Percentiles rank a stretch among this genome's conserved stretches.
These are phyloP conservation scores for Aspergillus novofumigatus DNA, from an alignment of 2,329 filamentous ascomycete genomes.

Conservation along the genomic window DNA sequence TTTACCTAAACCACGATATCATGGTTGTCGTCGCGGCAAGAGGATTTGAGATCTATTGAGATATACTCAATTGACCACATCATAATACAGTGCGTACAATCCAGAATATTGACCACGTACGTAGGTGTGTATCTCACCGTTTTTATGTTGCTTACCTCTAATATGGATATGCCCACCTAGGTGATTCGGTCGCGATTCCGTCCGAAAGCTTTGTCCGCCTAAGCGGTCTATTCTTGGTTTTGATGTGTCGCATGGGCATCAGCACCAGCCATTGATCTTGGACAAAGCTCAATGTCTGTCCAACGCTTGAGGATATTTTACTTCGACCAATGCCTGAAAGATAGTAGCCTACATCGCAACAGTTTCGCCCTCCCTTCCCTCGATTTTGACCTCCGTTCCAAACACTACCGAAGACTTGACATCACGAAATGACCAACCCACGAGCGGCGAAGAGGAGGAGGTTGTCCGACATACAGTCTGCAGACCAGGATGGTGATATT, in stretches of 20 bases:
- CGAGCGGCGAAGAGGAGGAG: constrained; percentile 35
- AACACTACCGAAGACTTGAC: not conserved
- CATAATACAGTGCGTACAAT: not conserved
- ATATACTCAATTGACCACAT: not conserved
- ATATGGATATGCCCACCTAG: not conserved
- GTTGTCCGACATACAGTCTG: constrained; percentile 23
- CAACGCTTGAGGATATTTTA: not conserved
- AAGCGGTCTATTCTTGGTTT: not conserved
- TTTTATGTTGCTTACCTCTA: not conserved
- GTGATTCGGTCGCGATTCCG: not conserved
- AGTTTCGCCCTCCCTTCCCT: not conserved
- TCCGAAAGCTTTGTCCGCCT: not conserved
- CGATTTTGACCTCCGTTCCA: not conserved
- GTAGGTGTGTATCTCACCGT: not conserved
- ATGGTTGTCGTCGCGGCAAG: constrained; percentile 14
- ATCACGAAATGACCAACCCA: constrained; percentile 28
- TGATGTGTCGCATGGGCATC: not conserved
- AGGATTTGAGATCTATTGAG: not conserved
- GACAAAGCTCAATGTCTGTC: not conserved
- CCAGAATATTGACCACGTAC: not conserved
- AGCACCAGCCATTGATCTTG: not conserved
- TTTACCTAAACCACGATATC: constrained; percentile 24
- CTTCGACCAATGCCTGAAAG: not conserved
- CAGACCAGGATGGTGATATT: constrained; percentile 30
- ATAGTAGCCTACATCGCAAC: not conserved